A percentile compares a stretch with the other conserved stretches of the same genome.
phyloP scores from a whole-genome alignment of 2,329 filamentous ascomycete species.

The Sclerotinia minor region DNA sequence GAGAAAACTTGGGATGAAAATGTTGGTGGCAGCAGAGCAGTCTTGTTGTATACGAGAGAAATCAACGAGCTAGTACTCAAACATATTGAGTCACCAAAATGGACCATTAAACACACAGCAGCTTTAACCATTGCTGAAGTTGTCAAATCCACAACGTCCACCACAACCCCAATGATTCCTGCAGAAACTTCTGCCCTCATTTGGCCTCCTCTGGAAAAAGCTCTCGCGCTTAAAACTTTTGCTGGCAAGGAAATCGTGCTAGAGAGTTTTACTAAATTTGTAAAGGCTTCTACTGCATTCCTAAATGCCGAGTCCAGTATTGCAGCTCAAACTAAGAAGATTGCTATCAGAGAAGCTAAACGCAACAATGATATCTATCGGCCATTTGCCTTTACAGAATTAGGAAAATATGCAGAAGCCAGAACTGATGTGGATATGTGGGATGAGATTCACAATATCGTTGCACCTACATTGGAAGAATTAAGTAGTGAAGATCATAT shows the following conservation, averaged over 20 bases:
- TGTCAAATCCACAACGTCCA: conserved; percentile 60
- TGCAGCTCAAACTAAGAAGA: conserved; percentile 71
- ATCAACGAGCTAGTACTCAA: conserved; percentile 68
- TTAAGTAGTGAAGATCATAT: conserved; percentile 42
- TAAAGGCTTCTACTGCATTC: conserved; percentile 60
- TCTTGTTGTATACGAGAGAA: conserved; percentile 80
- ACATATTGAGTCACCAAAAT: conserved; percentile 76
- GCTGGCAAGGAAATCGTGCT: conserved; percentile 86
- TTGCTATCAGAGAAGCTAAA: conserved; percentile 83
- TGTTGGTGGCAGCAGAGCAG: conserved; percentile 78
- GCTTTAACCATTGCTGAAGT: conserved; percentile 78
- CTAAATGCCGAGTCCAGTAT: conserved; percentile 55
- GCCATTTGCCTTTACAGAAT: conserved; percentile 67
- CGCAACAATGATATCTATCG: conserved; percentile 85
- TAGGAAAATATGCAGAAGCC: conserved; percentile 71
- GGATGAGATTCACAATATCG: conserved; percentile 63
- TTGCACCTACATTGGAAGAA: conserved; percentile 62
- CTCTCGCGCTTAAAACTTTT: conserved; percentile 86
- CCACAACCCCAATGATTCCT: conserved; percentile 56
- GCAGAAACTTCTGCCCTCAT: conserved; percentile 60
- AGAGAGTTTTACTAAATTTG: conserved; percentile 75
- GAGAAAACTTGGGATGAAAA: conserved; percentile 86
- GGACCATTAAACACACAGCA: conserved; percentile 86
- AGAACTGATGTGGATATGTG: conserved; percentile 71
- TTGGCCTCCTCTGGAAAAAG: conserved; percentile 83